Percentiles rank a stretch among this genome's conserved stretches.
Evolutionary conservation across 805 yeast genomes (phyloP).

Genomic region (Ogataea pilisensis): DNA sequence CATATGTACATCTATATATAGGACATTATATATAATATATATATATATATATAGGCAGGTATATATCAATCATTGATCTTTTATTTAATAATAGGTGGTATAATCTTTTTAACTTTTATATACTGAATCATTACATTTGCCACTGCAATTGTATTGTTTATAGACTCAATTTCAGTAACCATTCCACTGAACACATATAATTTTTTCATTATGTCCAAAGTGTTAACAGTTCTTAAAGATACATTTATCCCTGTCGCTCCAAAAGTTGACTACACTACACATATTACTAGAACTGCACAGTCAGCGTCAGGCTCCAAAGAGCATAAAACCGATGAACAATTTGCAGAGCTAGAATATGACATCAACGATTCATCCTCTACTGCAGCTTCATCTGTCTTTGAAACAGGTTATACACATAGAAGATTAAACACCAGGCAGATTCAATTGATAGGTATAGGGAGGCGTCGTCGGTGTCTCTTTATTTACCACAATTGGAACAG

Average conservation of each 20-base stretch:
- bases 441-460: slow-evolving; percentile 38
- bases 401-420: slow-evolving; percentile 17
- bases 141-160: too few relatives aligned
- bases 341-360: neutral
- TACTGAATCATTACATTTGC: too few relatives aligned
- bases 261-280: neutral
- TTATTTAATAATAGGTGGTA: too few relatives aligned
- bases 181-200: too few relatives aligned
- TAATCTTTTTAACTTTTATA: too few relatives aligned
- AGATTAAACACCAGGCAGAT: slow-evolving; percentile 36
- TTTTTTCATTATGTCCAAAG: slow-evolving; percentile 6
- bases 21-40: too few relatives aligned
- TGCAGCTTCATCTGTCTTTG: neutral
- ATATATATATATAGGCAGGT: too few relatives aligned
- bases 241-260: slow-evolving; percentile 8
- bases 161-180: too few relatives aligned
- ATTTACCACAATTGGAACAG: slow-evolving; percentile 33
- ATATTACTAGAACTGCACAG: neutral
- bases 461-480: slow-evolving; percentile 38
- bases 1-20: too few relatives aligned
- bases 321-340: neutral
- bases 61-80: too few relatives aligned
- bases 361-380: neutral
- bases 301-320: neutral
- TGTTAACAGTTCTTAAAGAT: neutral